Percentiles rank a stretch among this genome's conserved stretches.
These are phyloP conservation scores for Plenodomus tracheiphilus DNA, from an alignment of 2,329 filamentous ascomycete genomes.

Conservation along the genomic window DNA sequence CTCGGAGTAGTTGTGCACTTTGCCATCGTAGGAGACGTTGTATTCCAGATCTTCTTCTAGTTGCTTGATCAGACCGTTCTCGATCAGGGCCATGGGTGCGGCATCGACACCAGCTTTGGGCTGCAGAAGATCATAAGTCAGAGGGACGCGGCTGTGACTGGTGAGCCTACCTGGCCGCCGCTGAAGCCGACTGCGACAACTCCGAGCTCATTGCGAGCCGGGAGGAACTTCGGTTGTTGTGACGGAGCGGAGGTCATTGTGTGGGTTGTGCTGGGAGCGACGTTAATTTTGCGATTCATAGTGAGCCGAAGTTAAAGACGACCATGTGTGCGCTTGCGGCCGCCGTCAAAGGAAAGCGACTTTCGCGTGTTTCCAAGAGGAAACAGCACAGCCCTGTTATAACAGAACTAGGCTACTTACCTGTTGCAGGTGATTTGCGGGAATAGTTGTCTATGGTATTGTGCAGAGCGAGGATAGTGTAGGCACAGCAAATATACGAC, in stretches of 20 bases:
- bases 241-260: constrained; percentile 61
- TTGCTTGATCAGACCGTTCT: constrained; percentile 82
- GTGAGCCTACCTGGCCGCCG: constrained; percentile 77
- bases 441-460: background rate
- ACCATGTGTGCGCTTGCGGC: constrained; percentile 3
- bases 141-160: too few relatives aligned
- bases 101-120: constrained; percentile 91
- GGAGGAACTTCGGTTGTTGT: constrained; percentile 74
- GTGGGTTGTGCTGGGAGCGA: constrained; percentile 4
- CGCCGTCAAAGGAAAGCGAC: constrained; percentile 1
- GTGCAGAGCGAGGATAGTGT: background rate
- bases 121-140: too few relatives aligned
- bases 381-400: background rate
- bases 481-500: background rate
- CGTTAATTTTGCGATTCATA: constrained; percentile 2
- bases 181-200: constrained; percentile 96
- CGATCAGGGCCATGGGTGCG: constrained; percentile 84
- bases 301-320: background rate
- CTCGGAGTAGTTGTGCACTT: constrained; percentile 80
- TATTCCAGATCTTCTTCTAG: constrained; percentile 85
- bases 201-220: constrained; percentile 77
- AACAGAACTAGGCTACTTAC: background rate
- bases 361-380: background rate
- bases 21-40: constrained; percentile 79
- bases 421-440: background rate